These are phyloP conservation scores for Fraxinus dipetala DNA, from an alignment of 305 asterid genomes.

Conservation along the genomic window DNA sequence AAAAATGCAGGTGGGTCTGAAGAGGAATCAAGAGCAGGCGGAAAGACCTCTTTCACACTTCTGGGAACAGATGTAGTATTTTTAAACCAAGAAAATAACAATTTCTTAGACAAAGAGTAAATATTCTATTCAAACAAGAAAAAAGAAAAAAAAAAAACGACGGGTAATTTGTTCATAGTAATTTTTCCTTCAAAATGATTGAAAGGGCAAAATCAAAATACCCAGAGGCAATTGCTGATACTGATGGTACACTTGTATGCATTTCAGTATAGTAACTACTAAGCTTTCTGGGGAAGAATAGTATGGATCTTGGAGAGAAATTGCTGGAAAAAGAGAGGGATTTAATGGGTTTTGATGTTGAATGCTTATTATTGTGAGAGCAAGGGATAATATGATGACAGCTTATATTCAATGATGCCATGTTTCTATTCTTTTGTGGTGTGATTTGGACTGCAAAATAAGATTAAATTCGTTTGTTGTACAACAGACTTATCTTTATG, in stretches of 20 bases:
- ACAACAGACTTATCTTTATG: not conserved
- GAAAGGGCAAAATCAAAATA: slow-evolving; percentile 19
- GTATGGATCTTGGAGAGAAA: slow-evolving; percentile 13
- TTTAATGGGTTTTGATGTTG: not conserved
- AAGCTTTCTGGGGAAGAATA: slow-evolving; percentile 20
- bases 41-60: slow-evolving; percentile 54
- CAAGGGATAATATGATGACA: slow-evolving; percentile 15
- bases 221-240: slow-evolving; percentile 39
- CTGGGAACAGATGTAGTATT: slow-evolving; percentile 23
- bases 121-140: not conserved
- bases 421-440: not conserved
- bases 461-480: not conserved
- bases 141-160: too few species aligned
- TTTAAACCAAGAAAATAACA: slow-evolving; percentile 15
- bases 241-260: slow-evolving; percentile 13
- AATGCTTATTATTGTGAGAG: not conserved
- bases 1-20: slow-evolving; percentile 77
- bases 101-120: not conserved
- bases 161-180: not conserved
- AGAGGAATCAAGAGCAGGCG: slow-evolving; percentile 74
- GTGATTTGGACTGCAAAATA: not conserved
- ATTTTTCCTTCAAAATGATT: not conserved
- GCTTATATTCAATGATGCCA: slow-evolving; percentile 35
- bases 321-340: not conserved
- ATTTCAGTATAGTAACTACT: slow-evolving; percentile 14